phyloP scores from a whole-genome alignment of 1,284 basidiomycete genomes.

The Ustilago sp. region DNA sequence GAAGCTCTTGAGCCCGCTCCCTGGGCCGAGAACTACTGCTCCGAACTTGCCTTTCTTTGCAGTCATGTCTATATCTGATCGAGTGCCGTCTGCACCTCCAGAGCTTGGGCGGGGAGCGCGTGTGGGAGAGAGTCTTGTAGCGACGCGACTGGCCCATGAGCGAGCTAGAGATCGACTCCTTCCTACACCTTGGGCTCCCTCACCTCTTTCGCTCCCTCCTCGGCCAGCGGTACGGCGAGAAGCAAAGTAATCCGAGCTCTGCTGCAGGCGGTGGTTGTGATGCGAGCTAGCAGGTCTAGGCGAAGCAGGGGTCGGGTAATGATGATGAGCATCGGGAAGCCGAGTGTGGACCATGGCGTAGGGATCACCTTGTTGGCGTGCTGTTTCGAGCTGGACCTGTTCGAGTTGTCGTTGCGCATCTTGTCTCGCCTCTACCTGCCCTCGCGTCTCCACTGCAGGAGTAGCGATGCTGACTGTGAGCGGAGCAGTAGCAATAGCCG shows the following conservation, averaged over 20 bases:
- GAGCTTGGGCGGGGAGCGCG: slow-evolving; percentile 8
- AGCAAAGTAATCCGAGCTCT: slow-evolving; percentile 13
- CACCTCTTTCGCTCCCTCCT: background rate
- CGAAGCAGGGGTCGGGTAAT: slow-evolving; percentile 16
- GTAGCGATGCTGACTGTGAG: slow-evolving; percentile 14
- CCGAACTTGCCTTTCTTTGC: slow-evolving; percentile 8
- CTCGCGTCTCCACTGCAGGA: background rate
- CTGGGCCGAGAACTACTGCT: background rate
- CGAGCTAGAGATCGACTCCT: slow-evolving; percentile 19
- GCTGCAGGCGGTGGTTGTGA: slow-evolving; percentile 18
- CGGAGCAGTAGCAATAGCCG: slow-evolving; percentile 48
- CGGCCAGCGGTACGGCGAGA: background rate
- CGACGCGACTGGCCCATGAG: slow-evolving; percentile 4
- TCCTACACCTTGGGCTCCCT: background rate
- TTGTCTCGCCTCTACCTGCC: background rate
- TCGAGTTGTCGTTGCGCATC: slow-evolving; percentile 45
- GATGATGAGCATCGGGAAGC: slow-evolving; percentile 13
- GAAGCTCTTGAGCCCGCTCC: slow-evolving; percentile 8
- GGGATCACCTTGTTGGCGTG: slow-evolving; percentile 60
- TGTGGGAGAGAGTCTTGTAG: slow-evolving; percentile 4
- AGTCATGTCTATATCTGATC: background rate
- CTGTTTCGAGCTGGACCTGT: slow-evolving; percentile 55
- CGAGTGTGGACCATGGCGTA: slow-evolving; percentile 28
- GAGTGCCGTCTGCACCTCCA: background rate
- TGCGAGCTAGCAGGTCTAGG: slow-evolving; percentile 7